These are phyloP conservation scores for Aspergillus hortae DNA, from an alignment of 2,329 filamentous ascomycete species.

Conservation along the genomic window DNA sequence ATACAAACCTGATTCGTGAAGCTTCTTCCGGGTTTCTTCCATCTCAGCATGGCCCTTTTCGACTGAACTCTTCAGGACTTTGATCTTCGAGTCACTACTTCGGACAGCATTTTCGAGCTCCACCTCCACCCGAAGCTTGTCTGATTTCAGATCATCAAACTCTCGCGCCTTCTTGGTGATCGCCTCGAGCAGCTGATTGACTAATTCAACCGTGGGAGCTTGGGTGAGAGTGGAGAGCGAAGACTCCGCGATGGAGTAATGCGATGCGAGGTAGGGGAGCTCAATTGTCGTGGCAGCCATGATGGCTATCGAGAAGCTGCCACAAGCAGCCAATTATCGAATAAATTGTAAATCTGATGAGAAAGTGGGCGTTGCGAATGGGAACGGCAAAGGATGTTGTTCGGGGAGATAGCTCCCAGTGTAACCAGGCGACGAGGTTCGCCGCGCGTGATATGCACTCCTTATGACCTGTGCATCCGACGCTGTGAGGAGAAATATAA, in stretches of 20 bases:
- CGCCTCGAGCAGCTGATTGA: conserved; percentile 69
- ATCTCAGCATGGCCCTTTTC: conserved; percentile 83
- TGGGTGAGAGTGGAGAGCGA: conserved; percentile 54
- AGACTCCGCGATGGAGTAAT: conserved; percentile 56
- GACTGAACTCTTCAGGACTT: conserved; percentile 73
- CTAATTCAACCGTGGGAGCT: conserved; percentile 69
- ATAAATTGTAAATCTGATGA: conserved; percentile 1
- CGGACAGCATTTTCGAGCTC: conserved; percentile 89
- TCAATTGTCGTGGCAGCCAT: conserved; percentile 59
- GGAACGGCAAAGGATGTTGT: not conserved
- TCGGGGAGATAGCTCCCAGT: not conserved
- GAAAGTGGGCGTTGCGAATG: not conserved
- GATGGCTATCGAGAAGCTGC: conserved; percentile 13
- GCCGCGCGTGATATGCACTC: not conserved
- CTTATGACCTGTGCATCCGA: conserved; percentile 14
- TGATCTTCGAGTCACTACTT: conserved; percentile 75
- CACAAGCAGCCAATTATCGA: conserved; percentile 14
- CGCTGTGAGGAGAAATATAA: conserved; percentile 12
- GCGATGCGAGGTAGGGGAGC: conserved; percentile 56
- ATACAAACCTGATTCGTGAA: conserved; percentile 72
- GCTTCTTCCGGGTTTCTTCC: conserved; percentile 73
- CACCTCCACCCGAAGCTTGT: conserved; percentile 85
- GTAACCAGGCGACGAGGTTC: not conserved
- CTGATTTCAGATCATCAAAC: conserved; percentile 74
- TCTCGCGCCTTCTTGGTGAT: conserved; percentile 78